A percentile compares a stretch with the other conserved stretches of the same genome.
Conservation (phyloP, 2,329 filamentous ascomycete genomes). For the Plenodomus lindquistii region DNA sequence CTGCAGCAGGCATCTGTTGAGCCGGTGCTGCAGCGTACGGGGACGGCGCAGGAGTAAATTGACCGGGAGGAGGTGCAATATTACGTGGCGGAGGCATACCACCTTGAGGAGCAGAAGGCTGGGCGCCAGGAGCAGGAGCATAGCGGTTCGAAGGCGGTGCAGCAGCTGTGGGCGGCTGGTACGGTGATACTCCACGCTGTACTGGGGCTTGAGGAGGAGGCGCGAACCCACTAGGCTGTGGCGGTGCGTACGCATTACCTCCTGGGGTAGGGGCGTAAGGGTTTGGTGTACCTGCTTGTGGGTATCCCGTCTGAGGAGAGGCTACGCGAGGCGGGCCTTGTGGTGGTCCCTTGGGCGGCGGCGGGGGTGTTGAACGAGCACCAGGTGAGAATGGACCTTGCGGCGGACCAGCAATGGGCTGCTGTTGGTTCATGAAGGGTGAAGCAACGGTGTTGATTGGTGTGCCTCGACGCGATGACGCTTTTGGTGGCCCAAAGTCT, state of each 20-base stretch:
- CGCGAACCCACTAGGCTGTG: slow-evolving; percentile 49
- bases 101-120: slow-evolving; percentile 50
- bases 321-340: slow-evolving; percentile 58
- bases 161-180: slow-evolving; percentile 78
- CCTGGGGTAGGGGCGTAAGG: slow-evolving; percentile 64
- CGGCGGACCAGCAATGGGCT: slow-evolving; percentile 56
- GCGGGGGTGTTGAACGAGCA: slow-evolving; percentile 69
- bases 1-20: slow-evolving; percentile 44
- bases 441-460: slow-evolving; percentile 72
- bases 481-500: slow-evolving; percentile 69
- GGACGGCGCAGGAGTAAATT: slow-evolving; percentile 31
- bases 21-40: slow-evolving; percentile 27
- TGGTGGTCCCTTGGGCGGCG: slow-evolving; percentile 74
- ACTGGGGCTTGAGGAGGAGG: slow-evolving; percentile 61
- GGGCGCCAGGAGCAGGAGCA: slow-evolving; percentile 64
- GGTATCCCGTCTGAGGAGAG: slow-evolving; percentile 66
- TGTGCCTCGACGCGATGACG: slow-evolving; percentile 73
- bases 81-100: slow-evolving; percentile 48
- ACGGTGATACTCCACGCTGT: slow-evolving; percentile 79
- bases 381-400: slow-evolving; percentile 63
- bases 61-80: slow-evolving; percentile 50
- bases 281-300: slow-evolving; percentile 55
- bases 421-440: slow-evolving; percentile 70
- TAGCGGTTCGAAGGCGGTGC: slow-evolving; percentile 62
- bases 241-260: slow-evolving; percentile 63